Base-by-base conservation (phyloP, 768 basidiomycete genomes). In the Rhodocollybia butyracea region DNA sequence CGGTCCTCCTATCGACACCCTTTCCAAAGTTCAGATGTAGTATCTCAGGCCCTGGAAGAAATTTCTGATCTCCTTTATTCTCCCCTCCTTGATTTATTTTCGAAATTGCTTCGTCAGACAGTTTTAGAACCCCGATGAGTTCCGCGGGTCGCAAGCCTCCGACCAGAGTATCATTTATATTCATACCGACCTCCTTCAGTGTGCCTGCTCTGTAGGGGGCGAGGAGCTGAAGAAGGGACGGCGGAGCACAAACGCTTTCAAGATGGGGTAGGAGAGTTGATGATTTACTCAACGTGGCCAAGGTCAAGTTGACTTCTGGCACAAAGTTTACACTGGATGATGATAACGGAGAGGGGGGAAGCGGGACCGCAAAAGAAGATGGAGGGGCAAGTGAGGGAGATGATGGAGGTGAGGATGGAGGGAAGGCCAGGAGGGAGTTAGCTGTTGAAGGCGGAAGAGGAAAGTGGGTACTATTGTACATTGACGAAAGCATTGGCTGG, bases 141-240 rank as follows among this genome's bases (percentile, higher is more conserved):
- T 75, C 65, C 5, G 70, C 70, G 0, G 79, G 79, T 22, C 78
- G 68, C 24, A 81, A 68, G 0, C 78, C 78, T 15, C 67, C 69
- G 57, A 77, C 77, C 2, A 81, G 68, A 3, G 78, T 80, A 3
- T 68, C 71, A 59, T 70, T 74, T 51, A 81, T 73, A 45, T 70
- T 75, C 22, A 80, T 54, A 2, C 64, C 65, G 12, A 77, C 72
- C 6, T 64, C 59, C 24, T 53, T 61, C 6, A 79, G 59, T 17
- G 60, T 39, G 10, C 55, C 50, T 26, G 27, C 30, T 24, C 51
- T n/a, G 17, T 17, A 30, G n/a, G 61, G 56, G 11, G 54, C 57
- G 7, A 65, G 51, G 29, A 61, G 59, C 8, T 46, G 59, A 43
- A 50, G 43, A 43, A 60, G 57, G 21, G 40, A 66, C 1, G 76